Base-by-base conservation (phyloP, 2,329 filamentous ascomycete species). In the Colletotrichum sp. region DNA sequence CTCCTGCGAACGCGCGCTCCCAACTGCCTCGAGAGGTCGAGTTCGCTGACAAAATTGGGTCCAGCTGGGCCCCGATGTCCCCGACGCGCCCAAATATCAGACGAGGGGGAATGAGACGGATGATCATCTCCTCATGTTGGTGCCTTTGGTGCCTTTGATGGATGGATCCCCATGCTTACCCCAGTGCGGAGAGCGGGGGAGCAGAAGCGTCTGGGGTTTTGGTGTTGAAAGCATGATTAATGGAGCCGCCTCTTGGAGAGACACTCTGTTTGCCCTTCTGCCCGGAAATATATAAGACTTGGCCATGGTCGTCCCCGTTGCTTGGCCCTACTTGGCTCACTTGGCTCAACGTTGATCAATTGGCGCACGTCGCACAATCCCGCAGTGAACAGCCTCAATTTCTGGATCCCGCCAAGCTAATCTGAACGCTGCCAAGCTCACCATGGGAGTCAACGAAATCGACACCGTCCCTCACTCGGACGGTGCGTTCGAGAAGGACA, bases 381-480 rank as follows among this genome's bases (percentile, higher is more conserved):
- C 24, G 18, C 36, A 39, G 64, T 67, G 64, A 67, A 52, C 26
- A 28, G 34, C 24, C 64, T 15, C 60, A 32, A 52, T 32, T 67
- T 39, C 64, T 52, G 39, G 64, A 52, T 67, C 59, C n/a, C 18
- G 59, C 66, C 66, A 69, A 69, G 66, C 66, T 21, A 21, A 28
- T 36, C 10, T 36, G 66, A 57, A 57, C 44, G 44, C 44, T 52
- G 18, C n/a, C 26, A 18, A 65, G 63, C 63, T 52, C 18, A 65
- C 15, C 34, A 65, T 65, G 63, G 63, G 63, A 12, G n/a, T 52
- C n/a, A 65, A 49, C 63, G 63, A 44, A 16, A 65, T 65, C 16
- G 77, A 78, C 71, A 65, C 75, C 36, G 60, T 73, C 18, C 36
- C 49, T 49, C 55, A 28, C 24, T 28, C 55, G 24, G 21, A 59